Evolutionary conservation across 108 stramenopile genomes (phyloP).

Genomic region (Nitzschia sp.): DNA sequence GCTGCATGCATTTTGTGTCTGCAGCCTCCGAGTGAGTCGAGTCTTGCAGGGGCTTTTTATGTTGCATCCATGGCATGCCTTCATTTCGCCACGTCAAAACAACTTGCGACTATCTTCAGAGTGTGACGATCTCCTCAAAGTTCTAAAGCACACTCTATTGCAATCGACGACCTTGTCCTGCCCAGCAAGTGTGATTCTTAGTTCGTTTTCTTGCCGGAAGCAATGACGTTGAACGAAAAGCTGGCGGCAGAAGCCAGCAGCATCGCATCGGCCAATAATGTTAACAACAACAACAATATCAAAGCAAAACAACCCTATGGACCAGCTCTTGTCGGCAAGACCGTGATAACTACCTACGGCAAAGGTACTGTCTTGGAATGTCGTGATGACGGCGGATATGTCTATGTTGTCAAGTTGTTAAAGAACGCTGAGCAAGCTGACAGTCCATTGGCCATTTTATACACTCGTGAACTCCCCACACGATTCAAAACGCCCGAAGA

Average conservation of each 20-base stretch:
- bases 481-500: conserved; percentile 13
- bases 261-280: background rate
- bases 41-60: too few relatives aligned
- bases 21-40: too few relatives aligned
- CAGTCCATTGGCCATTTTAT: conserved; percentile 3
- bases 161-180: too few relatives aligned
- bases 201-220: too few relatives aligned
- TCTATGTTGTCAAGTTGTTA: conserved; percentile 31
- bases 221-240: background rate
- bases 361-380: conserved; percentile 28
- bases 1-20: too few relatives aligned
- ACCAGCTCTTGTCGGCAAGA: conserved; percentile 27
- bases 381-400: conserved; percentile 23
- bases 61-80: too few relatives aligned
- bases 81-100: too few relatives aligned
- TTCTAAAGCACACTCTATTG: too few relatives aligned
- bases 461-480: conserved; percentile 12
- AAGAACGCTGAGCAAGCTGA: background rate
- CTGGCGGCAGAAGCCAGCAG: background rate
- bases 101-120: too few relatives aligned
- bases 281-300: background rate
- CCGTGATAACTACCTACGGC: conserved; percentile 40
- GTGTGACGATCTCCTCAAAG: too few relatives aligned
- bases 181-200: too few relatives aligned
- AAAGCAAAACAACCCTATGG: background rate